Base-by-base conservation (phyloP, 768 basidiomycete genomes). In the Leccinum longicurvipes region DNA sequence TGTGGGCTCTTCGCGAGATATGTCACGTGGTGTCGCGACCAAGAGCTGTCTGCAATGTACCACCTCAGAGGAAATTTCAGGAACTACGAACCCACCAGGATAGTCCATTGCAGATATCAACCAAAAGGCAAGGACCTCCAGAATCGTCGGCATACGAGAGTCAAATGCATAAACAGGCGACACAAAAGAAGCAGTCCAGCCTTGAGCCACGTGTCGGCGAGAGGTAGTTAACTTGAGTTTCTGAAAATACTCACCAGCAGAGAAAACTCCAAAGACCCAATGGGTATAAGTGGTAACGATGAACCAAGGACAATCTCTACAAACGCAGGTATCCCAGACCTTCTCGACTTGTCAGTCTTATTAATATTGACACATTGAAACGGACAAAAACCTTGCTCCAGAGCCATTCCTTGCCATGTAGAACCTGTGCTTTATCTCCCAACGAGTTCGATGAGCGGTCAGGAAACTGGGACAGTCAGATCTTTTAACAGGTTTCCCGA, bases 61-160 rank as follows among this genome's bases (percentile, higher is more conserved):
- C 39, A 28, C 44, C 21, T 72, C 70, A 10, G 32, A 24, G 7
- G 62, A 44, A 25, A 63, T 59, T 41, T 70, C 66, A 27, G 70
- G 70, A 15, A 71, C 60, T 14, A 55, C 49, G 47, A 73, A 72
- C 14, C 70, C 66, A 41, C 68, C 70, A 3, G 67, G 57, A 34
- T 76, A 62, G 0, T 69, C 72, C 76, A 81, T 78, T 10, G 82
- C 78, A 50, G 83, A 83, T 34, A 74, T 74, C 48, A 82, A 64
- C 84, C 84, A 86, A 65, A 77, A 85, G 8, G 75, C 66, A 23
- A 86, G 65, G 56, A 73, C 69, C 66, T 84, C 80, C 52, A 80
- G 60, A 47, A 85, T 72, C 12, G 80, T 77, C n/a, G 82, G 83
- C 14, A 64, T 66, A 46, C 61, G 57, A 23, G 71, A 61, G 60